Conservation (phyloP, 768 basidiomycete genomes). For the Podaxis rugospora region DNA sequence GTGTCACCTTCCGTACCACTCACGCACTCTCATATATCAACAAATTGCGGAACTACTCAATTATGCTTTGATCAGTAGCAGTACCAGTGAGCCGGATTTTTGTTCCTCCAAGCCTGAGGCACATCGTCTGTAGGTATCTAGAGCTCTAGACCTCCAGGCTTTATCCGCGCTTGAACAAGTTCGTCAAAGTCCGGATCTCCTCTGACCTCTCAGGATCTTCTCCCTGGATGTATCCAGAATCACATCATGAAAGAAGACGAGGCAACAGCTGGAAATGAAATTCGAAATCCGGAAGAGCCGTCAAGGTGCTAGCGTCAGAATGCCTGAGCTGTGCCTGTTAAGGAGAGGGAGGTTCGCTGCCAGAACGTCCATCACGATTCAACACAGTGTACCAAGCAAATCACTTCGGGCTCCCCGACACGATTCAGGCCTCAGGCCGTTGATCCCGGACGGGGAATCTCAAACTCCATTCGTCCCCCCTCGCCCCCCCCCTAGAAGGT, state of each 20-base stretch:
- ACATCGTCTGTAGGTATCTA: neutral
- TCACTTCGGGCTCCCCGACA: neutral
- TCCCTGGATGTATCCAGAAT: neutral
- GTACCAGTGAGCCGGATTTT: neutral
- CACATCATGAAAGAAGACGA: neutral
- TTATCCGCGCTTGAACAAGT: neutral
- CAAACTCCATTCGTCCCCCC: neutral
- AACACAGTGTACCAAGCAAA: neutral
- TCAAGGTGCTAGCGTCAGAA: neutral
- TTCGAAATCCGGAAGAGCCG: neutral
- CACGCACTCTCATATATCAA: neutral
- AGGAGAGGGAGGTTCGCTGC: neutral
- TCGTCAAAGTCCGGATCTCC: neutral
- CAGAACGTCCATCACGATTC: neutral
- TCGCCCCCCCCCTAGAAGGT: neutral
- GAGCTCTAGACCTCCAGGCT: neutral
- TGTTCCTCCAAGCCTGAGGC: neutral
- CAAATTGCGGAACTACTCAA: neutral
- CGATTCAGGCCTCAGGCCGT: neutral
- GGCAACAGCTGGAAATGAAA: neutral
- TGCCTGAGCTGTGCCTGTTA: neutral
- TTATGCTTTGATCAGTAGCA: neutral
- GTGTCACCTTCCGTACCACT: neutral
- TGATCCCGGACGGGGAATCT: neutral
- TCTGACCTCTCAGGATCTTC: neutral